A percentile compares a stretch with the other conserved stretches of the same genome.
These are phyloP conservation scores for Allium sativum DNA, from an alignment of 106 monocot genomes.

Conservation along the genomic window DNA sequence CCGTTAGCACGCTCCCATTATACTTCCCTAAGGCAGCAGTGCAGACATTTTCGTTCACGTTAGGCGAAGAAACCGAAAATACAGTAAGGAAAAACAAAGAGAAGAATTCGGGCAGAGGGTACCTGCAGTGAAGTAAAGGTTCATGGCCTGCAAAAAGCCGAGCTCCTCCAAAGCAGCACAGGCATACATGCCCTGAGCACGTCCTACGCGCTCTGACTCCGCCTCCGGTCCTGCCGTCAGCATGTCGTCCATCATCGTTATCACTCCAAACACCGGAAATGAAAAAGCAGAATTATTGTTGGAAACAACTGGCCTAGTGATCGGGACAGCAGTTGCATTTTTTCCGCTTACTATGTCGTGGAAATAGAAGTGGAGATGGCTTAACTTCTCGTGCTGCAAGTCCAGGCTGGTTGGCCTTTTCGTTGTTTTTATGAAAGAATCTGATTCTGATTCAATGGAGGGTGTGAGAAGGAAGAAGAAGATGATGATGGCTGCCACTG, in stretches of 20 bases:
- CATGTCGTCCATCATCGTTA: conserved; percentile 22
- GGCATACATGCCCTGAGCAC: conserved; percentile 29
- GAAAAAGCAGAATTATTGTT: no score
- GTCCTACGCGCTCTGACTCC: conserved; percentile 12
- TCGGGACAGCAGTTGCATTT: conserved; percentile 13
- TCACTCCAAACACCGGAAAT: background rate
- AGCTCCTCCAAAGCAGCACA: conserved; percentile 4
- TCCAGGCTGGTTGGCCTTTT: no score
- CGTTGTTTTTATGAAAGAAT: no score
- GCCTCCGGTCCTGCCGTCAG: conserved; percentile 25
- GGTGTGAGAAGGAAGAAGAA: no score
- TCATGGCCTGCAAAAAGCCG: conserved; percentile 2
- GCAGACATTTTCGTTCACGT: no score
- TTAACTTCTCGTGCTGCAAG: background rate
- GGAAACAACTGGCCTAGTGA: no score
- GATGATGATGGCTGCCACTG: no score
- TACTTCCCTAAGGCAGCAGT: conserved; percentile 7
- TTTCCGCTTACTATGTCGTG: conserved; percentile 27
- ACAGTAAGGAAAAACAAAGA: no score
- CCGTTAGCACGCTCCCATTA: conserved; percentile 23
- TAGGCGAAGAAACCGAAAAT: no score
- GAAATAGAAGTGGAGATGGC: conserved; percentile 24
- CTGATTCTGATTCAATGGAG: no score
- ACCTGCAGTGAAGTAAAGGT: conserved; percentile 8
- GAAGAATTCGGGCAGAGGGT: no score